These are phyloP conservation scores for Nannochloris sp. DNA, from an alignment of 139 green algal species.

Conservation along the genomic window DNA sequence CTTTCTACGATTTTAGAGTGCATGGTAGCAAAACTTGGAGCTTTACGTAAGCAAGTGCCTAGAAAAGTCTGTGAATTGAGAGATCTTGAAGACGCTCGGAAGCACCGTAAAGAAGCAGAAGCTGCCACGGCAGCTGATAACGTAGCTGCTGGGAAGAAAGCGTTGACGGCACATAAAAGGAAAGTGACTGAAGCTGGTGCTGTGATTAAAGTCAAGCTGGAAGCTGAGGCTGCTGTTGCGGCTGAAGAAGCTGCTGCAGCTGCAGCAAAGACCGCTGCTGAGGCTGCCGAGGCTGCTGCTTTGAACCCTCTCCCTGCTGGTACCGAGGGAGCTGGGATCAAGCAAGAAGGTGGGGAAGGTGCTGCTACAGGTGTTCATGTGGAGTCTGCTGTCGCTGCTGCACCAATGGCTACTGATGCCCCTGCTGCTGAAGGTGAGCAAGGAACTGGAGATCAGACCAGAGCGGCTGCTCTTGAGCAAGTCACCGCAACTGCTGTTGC, in stretches of 20 bases:
- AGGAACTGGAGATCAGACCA: too few relatives aligned
- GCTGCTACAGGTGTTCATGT: not conserved
- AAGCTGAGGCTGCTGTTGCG: too few relatives aligned
- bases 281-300: not conserved
- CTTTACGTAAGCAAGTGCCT: constrained; percentile 30
- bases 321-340: too few relatives aligned
- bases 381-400: not conserved
- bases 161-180: constrained; percentile 11
- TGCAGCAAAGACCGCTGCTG: not conserved
- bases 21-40: constrained; percentile 70
- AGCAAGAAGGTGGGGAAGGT: not conserved
- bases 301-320: not conserved
- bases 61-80: constrained; percentile 3
- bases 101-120: constrained; percentile 6
- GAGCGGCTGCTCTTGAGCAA: not conserved
- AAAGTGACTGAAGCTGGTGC: not conserved
- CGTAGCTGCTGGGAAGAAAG: not conserved
- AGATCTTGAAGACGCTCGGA: constrained; percentile 16
- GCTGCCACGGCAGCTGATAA: constrained; percentile 1
- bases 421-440: not conserved
- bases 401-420: not conserved
- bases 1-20: constrained; percentile 72
- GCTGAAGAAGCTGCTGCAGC: not conserved
- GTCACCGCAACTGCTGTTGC: not conserved
- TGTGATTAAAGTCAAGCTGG: too few relatives aligned